These are phyloP conservation scores for Alternaria rosae DNA, from an alignment of 2,329 filamentous ascomycete genomes.

Conservation along the genomic window DNA sequence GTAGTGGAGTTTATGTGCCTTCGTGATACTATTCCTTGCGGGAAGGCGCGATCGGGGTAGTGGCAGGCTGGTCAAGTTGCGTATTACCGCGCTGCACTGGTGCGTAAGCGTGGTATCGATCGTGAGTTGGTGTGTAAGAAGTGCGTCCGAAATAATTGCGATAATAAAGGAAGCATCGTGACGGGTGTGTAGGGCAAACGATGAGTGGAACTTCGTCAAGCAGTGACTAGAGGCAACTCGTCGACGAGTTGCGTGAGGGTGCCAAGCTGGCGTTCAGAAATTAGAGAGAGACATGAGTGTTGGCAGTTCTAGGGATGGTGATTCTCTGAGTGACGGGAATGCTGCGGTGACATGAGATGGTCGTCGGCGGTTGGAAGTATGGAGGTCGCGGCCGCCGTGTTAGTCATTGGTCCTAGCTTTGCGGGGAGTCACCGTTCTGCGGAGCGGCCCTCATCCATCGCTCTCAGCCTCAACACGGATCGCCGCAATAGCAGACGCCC, in stretches of 20 bases:
- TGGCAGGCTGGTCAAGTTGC: constrained; percentile 7
- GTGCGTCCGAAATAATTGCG: constrained; percentile 57
- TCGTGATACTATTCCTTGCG: neutral
- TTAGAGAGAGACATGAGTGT: constrained; percentile 20
- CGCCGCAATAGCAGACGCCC: constrained; percentile 6
- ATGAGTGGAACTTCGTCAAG: constrained; percentile 30
- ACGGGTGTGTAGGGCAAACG: constrained; percentile 35
- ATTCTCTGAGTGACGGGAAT: constrained; percentile 1
- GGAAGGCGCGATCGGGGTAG: neutral
- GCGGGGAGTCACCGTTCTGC: constrained; percentile 16
- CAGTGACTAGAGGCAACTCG: constrained; percentile 28
- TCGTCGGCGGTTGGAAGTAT: constrained; percentile 6
- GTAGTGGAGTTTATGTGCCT: neutral
- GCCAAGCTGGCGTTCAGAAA: constrained; percentile 34
- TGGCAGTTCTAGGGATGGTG: neutral
- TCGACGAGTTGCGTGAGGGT: constrained; percentile 29
- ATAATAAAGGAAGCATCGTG: constrained; percentile 62
- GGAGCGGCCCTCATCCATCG: constrained; percentile 8
- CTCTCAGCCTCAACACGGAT: constrained; percentile 1
- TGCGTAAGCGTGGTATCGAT: constrained; percentile 49
- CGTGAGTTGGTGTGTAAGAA: constrained; percentile 60
- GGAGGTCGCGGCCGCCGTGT: constrained; percentile 10
- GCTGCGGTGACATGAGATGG: constrained; percentile 4
- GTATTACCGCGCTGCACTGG: constrained; percentile 16
- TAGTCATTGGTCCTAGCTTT: constrained; percentile 20